Evolutionary conservation across 2,329 filamentous ascomycete species (phyloP).

Genomic region (Ascochyta rabiei): DNA sequence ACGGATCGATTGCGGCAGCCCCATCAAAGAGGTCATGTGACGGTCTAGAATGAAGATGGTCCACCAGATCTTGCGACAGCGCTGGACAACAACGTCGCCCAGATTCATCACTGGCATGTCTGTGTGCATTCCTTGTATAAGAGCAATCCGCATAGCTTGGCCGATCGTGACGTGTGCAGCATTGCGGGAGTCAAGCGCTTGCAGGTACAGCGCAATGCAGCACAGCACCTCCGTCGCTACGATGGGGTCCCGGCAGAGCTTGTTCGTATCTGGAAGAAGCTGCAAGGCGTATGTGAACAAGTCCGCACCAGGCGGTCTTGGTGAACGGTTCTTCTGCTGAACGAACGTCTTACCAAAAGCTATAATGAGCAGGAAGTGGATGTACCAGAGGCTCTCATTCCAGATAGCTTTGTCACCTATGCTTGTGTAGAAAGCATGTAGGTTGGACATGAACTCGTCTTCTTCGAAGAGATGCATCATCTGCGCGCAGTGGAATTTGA

Average conservation of each 20-base stretch:
- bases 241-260: conserved; percentile 53
- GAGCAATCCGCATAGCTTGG: conserved; percentile 58
- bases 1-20: conserved; percentile 56
- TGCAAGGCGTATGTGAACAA: conserved; percentile 66
- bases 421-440: conserved; percentile 52
- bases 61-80: conserved; percentile 61
- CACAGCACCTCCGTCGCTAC: conserved; percentile 58
- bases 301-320: conserved; percentile 60
- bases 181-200: conserved; percentile 57
- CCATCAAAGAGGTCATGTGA: conserved; percentile 62
- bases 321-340: conserved; percentile 39
- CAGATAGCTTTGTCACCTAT: conserved; percentile 33
- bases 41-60: conserved; percentile 61
- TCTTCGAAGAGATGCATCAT: conserved; percentile 63
- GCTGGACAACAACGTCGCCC: conserved; percentile 50
- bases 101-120: conserved; percentile 55
- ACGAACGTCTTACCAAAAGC: conserved; percentile 63
- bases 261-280: conserved; percentile 56
- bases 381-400: conserved; percentile 54
- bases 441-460: conserved; percentile 54
- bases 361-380: conserved; percentile 60
- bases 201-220: conserved; percentile 60
- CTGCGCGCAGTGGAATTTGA: conserved; percentile 63
- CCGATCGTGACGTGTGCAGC: conserved; percentile 58
- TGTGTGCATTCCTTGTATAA: conserved; percentile 60